Percentiles rank a stretch among this genome's conserved stretches.
Evolutionary conservation across 306 rosid genomes (phyloP).

Genomic region (Comarum palustre): DNA sequence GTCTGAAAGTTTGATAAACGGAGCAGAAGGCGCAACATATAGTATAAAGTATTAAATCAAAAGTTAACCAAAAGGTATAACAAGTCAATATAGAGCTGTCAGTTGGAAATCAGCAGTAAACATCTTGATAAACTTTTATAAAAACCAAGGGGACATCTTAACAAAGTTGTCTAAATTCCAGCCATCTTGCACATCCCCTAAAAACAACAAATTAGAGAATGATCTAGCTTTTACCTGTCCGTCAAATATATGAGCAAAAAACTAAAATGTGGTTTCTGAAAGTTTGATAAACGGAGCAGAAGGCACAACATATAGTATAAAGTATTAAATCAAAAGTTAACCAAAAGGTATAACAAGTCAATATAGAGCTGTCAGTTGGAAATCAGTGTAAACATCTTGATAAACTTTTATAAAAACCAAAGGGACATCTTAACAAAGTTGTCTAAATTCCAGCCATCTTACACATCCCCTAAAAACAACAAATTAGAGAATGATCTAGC

Average conservation of each 20-base stretch:
- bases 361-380: not conserved
- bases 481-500: not conserved
- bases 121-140: not conserved
- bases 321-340: not conserved
- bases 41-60: not conserved
- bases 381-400: too few species aligned
- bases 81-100: not conserved
- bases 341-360: not conserved
- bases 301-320: not conserved
- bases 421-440: not conserved
- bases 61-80: not conserved
- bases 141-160: not conserved
- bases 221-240: too few species aligned
- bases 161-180: not conserved
- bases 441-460: not conserved
- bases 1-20: constrained; percentile 9
- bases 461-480: not conserved
- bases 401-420: not conserved
- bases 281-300: constrained; percentile 2
- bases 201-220: too few species aligned
- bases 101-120: not conserved
- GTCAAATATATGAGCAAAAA: constrained; percentile 10
- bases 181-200: not conserved
- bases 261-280: constrained; percentile 10
- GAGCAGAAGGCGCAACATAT: not conserved